phyloP scores from a whole-genome alignment of 2,329 filamentous ascomycete species.

The Epichloe brachyelytri region DNA sequence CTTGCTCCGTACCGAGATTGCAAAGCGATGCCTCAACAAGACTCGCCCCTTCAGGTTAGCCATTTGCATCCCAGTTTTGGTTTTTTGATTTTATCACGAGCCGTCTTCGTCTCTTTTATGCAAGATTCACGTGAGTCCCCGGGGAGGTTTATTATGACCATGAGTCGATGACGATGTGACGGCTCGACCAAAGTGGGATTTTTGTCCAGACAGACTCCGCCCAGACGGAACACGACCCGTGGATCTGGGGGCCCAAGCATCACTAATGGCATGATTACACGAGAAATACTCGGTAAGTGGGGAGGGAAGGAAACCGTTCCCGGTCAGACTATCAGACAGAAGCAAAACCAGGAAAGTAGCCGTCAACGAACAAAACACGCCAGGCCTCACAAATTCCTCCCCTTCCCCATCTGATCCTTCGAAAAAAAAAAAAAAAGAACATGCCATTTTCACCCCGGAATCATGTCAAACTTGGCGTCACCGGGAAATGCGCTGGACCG shows the following conservation, averaged over 20 bases:
- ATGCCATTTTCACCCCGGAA: conserved; percentile 7
- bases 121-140: not conserved
- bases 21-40: too few species aligned
- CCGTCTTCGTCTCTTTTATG: not conserved
- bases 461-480: conserved; percentile 24
- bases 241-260: too few species aligned
- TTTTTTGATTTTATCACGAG: not conserved
- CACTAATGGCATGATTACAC: too few species aligned
- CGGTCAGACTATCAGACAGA: not conserved
- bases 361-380: not conserved
- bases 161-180: too few species aligned
- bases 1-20: too few species aligned
- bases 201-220: too few species aligned
- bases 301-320: too few species aligned
- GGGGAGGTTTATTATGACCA: too few species aligned
- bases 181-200: too few species aligned
- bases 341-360: not conserved
- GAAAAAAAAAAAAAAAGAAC: not conserved
- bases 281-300: too few species aligned
- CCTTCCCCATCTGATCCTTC: too few species aligned
- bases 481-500: conserved; percentile 18
- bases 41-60: conserved; percentile 8
- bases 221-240: too few species aligned
- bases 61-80: conserved; percentile 10
- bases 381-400: not conserved